Conservation (phyloP, 225 moss, liverwort and hornwort genomes). For the Sphagnum tenellum region DNA sequence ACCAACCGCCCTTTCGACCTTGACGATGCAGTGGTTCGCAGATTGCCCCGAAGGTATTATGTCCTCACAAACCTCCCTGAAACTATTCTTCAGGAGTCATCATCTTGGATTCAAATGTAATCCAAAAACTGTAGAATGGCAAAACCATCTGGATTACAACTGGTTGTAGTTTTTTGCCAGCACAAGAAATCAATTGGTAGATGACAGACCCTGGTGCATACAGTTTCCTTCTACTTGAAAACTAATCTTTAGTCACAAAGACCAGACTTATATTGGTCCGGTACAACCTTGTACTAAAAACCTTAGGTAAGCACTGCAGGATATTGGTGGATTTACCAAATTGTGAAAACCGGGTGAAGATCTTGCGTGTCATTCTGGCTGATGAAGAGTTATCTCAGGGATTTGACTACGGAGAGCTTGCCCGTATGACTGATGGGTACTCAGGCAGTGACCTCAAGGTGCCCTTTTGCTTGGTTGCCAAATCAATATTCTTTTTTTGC, state of each 20-base stretch:
- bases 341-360: slow-evolving; percentile 73
- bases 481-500: no score
- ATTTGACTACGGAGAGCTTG: slow-evolving; percentile 76
- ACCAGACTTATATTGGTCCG: no score
- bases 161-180: no score
- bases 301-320: slow-evolving; percentile 21
- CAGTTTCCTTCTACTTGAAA: neutral
- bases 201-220: no score
- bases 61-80: neutral
- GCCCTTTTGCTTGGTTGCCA: neutral
- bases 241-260: no score
- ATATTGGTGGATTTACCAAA: slow-evolving; percentile 94
- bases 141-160: no score
- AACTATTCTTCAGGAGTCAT: neutral
- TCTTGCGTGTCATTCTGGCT: slow-evolving; percentile 82
- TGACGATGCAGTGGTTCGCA: slow-evolving; percentile 95
- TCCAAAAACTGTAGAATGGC: no score
- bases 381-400: slow-evolving; percentile 76
- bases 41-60: slow-evolving; percentile 81
- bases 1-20: slow-evolving; percentile 96
- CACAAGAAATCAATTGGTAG: neutral
- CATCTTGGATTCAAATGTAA: no score
- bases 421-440: slow-evolving; percentile 84
- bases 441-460: slow-evolving; percentile 99
- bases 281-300: no score